phyloP scores from a whole-genome alignment of 768 basidiomycete species.

The Rickenella mellea region DNA sequence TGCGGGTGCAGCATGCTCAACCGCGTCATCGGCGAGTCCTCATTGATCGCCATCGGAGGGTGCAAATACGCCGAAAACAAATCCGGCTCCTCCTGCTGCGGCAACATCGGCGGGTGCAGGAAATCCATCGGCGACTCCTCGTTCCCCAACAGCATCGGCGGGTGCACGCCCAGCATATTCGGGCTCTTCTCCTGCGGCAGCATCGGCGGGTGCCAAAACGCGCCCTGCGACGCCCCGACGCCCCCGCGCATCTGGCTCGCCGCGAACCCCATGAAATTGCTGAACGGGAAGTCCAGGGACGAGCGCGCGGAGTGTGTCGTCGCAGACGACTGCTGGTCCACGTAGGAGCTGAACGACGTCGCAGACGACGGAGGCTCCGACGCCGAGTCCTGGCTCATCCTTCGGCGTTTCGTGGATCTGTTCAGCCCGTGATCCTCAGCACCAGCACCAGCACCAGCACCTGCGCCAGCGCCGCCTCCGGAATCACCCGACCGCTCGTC shows the following conservation, averaged over 20 bases:
- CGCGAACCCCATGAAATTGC: no score
- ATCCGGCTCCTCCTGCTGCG: constrained; percentile 59
- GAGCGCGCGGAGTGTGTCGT: constrained; percentile 50
- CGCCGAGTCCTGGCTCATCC: constrained; percentile 53
- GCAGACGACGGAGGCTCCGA: constrained; percentile 52
- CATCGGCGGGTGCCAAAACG: constrained; percentile 78
- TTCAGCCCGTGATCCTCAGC: constrained; percentile 22
- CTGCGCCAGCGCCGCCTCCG: constrained; percentile 14
- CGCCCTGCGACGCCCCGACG: constrained; percentile 36
- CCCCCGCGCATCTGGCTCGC: no score
- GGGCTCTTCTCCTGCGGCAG: constrained; percentile 34
- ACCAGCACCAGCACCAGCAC: constrained; percentile 2
- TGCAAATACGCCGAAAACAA: constrained; percentile 46
- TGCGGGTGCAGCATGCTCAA: constrained; percentile 19
- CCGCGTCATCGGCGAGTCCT: constrained; percentile 20
- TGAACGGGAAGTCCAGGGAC: constrained; percentile 60
- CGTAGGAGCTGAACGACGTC: constrained; percentile 53
- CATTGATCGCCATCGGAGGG: constrained; percentile 42
- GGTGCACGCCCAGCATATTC: constrained; percentile 31
- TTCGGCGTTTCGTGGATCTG: constrained; percentile 54
- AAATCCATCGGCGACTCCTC: constrained; percentile 69
- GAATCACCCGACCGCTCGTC: constrained; percentile 40
- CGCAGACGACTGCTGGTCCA: constrained; percentile 42
- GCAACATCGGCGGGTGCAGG: constrained; percentile 50
- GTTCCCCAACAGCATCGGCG: constrained; percentile 50